These are phyloP conservation scores for Hymenoscyphus fructigenus DNA, from an alignment of 2,329 filamentous ascomycete species.

Conservation along the genomic window DNA sequence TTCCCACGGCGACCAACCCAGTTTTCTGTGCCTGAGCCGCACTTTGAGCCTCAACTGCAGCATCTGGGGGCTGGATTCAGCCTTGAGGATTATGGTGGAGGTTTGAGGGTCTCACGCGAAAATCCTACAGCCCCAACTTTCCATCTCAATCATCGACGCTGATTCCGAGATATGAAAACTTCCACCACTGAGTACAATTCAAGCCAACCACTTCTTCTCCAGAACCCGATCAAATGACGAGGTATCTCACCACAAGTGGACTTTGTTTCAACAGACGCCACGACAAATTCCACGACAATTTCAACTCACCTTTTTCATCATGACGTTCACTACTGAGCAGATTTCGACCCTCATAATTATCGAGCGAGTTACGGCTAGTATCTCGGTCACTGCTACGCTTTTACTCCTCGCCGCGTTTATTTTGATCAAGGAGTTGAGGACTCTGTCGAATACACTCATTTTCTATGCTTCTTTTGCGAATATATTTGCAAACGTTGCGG, in stretches of 20 bases:
- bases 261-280: neutral
- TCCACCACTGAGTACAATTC: neutral
- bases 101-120: too few relatives aligned
- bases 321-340: constrained; percentile 35
- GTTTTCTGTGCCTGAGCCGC: too few relatives aligned
- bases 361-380: constrained; percentile 66
- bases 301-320: neutral
- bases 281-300: neutral
- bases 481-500: constrained; percentile 56
- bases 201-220: neutral
- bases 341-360: constrained; percentile 58
- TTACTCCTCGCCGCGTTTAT: constrained; percentile 72
- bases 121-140: neutral
- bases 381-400: constrained; percentile 68
- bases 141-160: too few relatives aligned
- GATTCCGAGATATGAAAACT: neutral
- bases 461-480: constrained; percentile 63
- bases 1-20: too few relatives aligned
- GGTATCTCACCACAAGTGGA: neutral
- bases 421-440: constrained; percentile 68
- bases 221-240: neutral
- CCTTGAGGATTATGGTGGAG: too few relatives aligned
- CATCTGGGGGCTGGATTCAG: too few relatives aligned
- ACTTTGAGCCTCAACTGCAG: too few relatives aligned
- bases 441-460: constrained; percentile 71